phyloP scores from a whole-genome alignment of 2,329 filamentous ascomycete genomes.

The Calonectria fujianensis region DNA sequence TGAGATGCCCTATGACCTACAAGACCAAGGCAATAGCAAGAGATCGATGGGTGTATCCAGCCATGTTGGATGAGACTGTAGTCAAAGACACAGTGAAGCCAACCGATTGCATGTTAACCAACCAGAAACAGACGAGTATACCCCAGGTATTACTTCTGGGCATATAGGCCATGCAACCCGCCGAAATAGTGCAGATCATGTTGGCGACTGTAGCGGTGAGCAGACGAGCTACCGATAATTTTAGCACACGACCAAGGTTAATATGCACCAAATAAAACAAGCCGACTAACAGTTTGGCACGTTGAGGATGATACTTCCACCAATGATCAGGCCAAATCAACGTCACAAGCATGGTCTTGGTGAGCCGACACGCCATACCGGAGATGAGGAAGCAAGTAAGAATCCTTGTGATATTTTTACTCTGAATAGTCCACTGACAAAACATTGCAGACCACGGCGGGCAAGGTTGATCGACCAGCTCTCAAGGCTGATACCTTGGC shows the following conservation, averaged over 20 bases:
- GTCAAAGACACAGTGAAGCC: slow-evolving; percentile 21
- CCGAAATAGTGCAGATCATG: slow-evolving; percentile 34
- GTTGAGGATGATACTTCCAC: slow-evolving; percentile 36
- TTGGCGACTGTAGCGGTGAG: slow-evolving; percentile 39
- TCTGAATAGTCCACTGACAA: no score
- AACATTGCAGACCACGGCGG: no score
- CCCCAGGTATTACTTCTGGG: slow-evolving; percentile 36
- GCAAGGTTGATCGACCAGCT: no score
- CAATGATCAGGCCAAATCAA: slow-evolving; percentile 26
- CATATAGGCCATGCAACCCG: slow-evolving; percentile 37
- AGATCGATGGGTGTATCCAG: slow-evolving; percentile 22
- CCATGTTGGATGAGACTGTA: slow-evolving; percentile 22
- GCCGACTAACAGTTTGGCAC: slow-evolving; percentile 30
- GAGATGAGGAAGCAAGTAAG: no score
- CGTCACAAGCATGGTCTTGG: no score
- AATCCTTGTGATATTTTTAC: no score
- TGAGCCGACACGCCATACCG: no score
- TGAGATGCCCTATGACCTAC: neutral
- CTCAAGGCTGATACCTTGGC: no score
- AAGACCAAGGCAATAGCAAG: slow-evolving; percentile 14
- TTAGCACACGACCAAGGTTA: no score
- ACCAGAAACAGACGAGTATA: slow-evolving; percentile 37
- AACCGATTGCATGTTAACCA: slow-evolving; percentile 35
- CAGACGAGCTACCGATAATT: slow-evolving; percentile 14
- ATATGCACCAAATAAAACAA: no score